These are phyloP conservation scores for Tanacetum coccineum DNA, from an alignment of 129 eudicot genomes.

Conservation along the genomic window DNA sequence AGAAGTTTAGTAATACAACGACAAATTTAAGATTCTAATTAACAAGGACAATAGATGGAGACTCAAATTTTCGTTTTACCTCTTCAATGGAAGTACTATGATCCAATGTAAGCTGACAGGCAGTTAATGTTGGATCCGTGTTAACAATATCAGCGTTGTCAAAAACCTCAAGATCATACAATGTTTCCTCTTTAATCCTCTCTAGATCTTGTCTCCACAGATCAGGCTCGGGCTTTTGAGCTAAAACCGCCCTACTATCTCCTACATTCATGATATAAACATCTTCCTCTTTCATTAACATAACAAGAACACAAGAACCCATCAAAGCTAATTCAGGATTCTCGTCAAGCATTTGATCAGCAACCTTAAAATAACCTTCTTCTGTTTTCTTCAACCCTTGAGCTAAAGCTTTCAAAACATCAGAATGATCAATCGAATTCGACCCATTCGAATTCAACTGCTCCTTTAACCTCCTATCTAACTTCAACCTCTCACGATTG, in stretches of 20 bases:
- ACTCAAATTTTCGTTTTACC: conserved; percentile 33
- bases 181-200: conserved; percentile 88
- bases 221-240: conserved; percentile 68
- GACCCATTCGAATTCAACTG: conserved; percentile 43
- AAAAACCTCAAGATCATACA: conserved; percentile 68
- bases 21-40: background rate
- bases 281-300: conserved; percentile 98
- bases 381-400: background rate
- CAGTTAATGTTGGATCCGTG: conserved; percentile 45
- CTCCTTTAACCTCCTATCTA: conserved; percentile 32
- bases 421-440: conserved; percentile 50
- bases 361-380: conserved; percentile 40
- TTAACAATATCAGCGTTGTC: conserved; percentile 42
- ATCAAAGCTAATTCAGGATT: conserved; percentile 96
- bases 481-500: too few relatives aligned
- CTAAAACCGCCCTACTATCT: conserved; percentile 91
- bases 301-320: conserved; percentile 98
- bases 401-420: conserved; percentile 42
- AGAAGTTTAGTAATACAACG: background rate
- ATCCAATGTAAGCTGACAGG: conserved; percentile 80
- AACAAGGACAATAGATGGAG: background rate
- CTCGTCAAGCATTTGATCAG: conserved; percentile 81
- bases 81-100: conserved; percentile 90
- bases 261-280: conserved; percentile 97
- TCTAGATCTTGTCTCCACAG: conserved; percentile 92